Base-by-base conservation (phyloP, 2,329 filamentous ascomycete genomes). In the Fusarium metavorans region DNA sequence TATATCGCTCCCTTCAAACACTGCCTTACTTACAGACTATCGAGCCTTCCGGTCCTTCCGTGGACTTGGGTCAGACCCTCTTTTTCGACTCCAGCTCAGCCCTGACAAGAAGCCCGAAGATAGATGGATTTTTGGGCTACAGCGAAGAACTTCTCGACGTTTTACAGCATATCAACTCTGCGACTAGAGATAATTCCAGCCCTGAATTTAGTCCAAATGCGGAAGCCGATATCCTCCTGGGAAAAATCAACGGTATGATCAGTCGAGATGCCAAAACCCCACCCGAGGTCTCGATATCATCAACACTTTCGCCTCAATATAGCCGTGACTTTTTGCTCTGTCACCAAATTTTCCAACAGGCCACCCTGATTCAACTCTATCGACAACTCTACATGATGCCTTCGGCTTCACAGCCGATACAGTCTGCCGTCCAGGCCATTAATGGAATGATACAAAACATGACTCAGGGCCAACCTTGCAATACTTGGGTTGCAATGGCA, bases 401-500 rank as follows among this genome's bases (percentile, higher is more conserved):
- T 0, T 80, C 79, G 0, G 43, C 67, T 0, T 78, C 79, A 0
- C 27, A 68, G 2, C 64, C 52, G 0, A 77, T 80, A 13, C 74
- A 72, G 3, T 27, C 50, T 5, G 79, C 79, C 0, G 61, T 80
- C 2, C 16, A 59, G 0, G 66, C 52, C 0, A 80, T 80, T 0
- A 71, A 68, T 3, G 64, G 23, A 0, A 80, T 80, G 76, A 71
- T 80, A 0, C 71, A 56, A 6, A 77, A 77, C 3, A 80, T 80
- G 79, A 72, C 76, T 0, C 79, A 80, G 14, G 79, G 79, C 0
- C 73, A 79, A 20, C 78, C 79, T 0, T 80, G 79, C 8, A 78
- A 80, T n/a, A 80, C 79, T 0, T 80, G 79, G 79, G 79, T 80
- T 3, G 79, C 79, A 0, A 80, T 80, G 79, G 73, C 79, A 0